A percentile compares a stretch with the other conserved stretches of the same genome.
Evolutionary conservation across 306 rosid genomes (phyloP).

Genomic region (Quercus aquifolioides): DNA sequence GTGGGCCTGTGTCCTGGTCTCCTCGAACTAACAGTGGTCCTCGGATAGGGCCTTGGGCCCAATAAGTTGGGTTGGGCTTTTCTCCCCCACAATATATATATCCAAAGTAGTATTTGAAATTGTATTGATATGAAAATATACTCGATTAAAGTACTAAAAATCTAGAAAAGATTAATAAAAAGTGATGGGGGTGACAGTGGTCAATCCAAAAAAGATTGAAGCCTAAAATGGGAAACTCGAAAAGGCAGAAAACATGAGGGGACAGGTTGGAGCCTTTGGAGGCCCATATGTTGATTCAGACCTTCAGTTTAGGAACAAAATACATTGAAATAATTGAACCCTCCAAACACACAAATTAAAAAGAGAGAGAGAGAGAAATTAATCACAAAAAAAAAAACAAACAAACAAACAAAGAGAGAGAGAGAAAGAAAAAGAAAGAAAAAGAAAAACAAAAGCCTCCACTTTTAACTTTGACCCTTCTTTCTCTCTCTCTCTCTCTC

Average conservation of each 20-base stretch:
- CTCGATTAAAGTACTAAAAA: too few species aligned
- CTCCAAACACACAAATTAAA: too few species aligned
- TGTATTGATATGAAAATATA: too few species aligned
- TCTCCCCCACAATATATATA: too few species aligned
- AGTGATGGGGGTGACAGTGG: constrained; percentile 5
- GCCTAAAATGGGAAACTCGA: constrained; percentile 11
- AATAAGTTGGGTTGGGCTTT: too few species aligned
- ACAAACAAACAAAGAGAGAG: neutral
- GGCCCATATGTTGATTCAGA: constrained; percentile 38
- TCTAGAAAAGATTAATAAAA: neutral
- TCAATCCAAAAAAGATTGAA: constrained; percentile 13
- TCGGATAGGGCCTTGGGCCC: too few species aligned
- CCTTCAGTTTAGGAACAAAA: constrained; percentile 34
- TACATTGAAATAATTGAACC: constrained; percentile 36
- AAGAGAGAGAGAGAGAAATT: too few species aligned
- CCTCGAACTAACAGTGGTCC: too few species aligned
- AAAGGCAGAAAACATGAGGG: constrained; percentile 25
- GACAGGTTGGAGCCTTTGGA: constrained; percentile 34
- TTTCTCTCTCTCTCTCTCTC: neutral
- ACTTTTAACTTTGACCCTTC: constrained; percentile 33
- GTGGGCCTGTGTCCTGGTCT: too few species aligned
- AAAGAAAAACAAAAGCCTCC: constrained; percentile 8
- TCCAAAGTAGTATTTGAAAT: too few species aligned
- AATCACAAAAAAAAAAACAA: neutral
- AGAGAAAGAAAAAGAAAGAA: neutral